Evolutionary conservation across 805 yeast species (phyloP), one percentile per base, ranked within the genome.

Genomic region (Schwanniomyces pseudopolymorphus): DNA sequence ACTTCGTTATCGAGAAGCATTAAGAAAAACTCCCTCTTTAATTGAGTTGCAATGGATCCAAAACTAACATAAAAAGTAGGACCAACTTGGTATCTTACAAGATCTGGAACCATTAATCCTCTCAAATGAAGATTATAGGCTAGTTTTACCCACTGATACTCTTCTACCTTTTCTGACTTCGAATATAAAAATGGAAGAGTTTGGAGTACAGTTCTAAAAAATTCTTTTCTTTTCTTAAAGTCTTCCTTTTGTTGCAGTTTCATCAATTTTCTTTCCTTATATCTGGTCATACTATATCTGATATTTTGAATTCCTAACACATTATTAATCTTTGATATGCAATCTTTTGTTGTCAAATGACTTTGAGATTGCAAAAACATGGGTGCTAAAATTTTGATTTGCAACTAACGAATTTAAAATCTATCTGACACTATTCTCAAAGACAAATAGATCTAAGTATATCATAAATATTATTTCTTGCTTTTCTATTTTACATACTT

Each of bases 11-110:
- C 43, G 10, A 48, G 24, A 26, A 43, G 39, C 27, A 41, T 24
- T 13, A 33, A 28, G 43, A 42, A 55, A 46, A 55, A 55, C 9
- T 51, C 49, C 31, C 53, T 41, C 33, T 47, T 53, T 13, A 55
- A 40, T 38, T 53, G 55, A 14, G 45, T 49, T 7, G 56, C 49
- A 42, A 55, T 43, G 7, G 50, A 43, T 1, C 59, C 59, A 44
- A 45, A 55, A 41, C 57, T 53, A n/a, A 50, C 40, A 28, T 35
- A 55, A 25, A 42, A 49, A 8, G 45, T 39, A 4, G 55, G 55
- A 13, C 52, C 56, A 14, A 52, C 27, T 40, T 51, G 53, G 28
- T 49, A 43, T 24, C 59, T 47, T 2, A 55, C 45, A 10, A 43
- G 42, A 5, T 53, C 55, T 24, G 56, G 56, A 16, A 46, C 38